Evolutionary conservation across 2,329 filamentous ascomycete species (phyloP).

Genomic region (Purpureocillium takamizusanense): DNA sequence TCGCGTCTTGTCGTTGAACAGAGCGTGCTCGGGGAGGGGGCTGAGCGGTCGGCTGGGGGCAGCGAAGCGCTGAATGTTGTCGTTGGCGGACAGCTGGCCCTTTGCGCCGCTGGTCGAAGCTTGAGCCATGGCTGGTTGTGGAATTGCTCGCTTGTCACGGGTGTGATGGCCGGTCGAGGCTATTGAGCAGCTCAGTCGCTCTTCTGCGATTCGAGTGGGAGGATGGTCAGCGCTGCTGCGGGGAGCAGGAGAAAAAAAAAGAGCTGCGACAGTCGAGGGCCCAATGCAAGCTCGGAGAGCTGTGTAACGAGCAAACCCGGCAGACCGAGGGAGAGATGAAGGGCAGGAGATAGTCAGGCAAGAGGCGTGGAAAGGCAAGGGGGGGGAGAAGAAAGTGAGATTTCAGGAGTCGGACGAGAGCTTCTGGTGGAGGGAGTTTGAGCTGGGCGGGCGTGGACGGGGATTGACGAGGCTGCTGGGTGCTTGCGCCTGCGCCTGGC

Average conservation of each 20-base stretch:
- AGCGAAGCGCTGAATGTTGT: slow-evolving; percentile 96
- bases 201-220: slow-evolving; percentile 10
- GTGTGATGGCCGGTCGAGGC: slow-evolving; percentile 1
- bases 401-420: slow-evolving; percentile 14
- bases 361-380: slow-evolving; percentile 4
- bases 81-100: slow-evolving; percentile 68
- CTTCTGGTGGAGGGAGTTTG: neutral
- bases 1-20: slow-evolving; percentile 99
- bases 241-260: neutral
- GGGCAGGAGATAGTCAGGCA: slow-evolving; percentile 4
- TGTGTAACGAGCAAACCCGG: slow-evolving; percentile 5
- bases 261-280: slow-evolving; percentile 2
- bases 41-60: slow-evolving; percentile 87
- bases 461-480: slow-evolving; percentile 1
- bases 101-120: slow-evolving; percentile 40
- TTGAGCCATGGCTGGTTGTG: slow-evolving; percentile 36
- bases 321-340: slow-evolving; percentile 5
- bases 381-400: slow-evolving; percentile 8
- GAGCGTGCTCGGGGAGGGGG: slow-evolving; percentile 77
- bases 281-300: slow-evolving; percentile 1
- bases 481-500: neutral
- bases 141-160: slow-evolving; percentile 5
- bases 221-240: slow-evolving; percentile 11
- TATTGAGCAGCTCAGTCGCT: slow-evolving; percentile 2
- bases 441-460: slow-evolving; percentile 7